Evolutionary conservation across 1,284 basidiomycete species (phyloP).

Genomic region (Schizophyllum commune): DNA sequence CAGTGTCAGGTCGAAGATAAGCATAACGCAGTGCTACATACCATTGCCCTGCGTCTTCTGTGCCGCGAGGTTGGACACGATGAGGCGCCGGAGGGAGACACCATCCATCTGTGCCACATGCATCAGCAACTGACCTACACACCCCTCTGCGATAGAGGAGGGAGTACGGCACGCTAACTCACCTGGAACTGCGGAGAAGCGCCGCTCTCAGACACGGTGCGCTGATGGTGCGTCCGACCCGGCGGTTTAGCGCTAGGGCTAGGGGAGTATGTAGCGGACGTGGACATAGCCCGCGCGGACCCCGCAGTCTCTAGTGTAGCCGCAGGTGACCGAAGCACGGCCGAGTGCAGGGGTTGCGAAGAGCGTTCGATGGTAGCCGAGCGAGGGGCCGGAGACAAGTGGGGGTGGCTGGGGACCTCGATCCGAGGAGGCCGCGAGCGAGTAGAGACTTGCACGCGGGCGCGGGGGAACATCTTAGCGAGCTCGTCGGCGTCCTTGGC

Average conservation of each 20-base stretch:
- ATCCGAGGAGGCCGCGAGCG: constrained; percentile 18
- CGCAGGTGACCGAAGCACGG: neutral
- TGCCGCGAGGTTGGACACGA: constrained; percentile 22
- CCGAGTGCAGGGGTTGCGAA: neutral
- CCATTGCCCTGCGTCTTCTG: neutral
- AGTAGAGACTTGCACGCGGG: constrained; percentile 11
- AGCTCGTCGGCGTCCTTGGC: constrained; percentile 24
- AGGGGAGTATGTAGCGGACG: neutral
- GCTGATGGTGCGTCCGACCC: neutral
- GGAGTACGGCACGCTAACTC: constrained; percentile 6
- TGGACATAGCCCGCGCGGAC: neutral
- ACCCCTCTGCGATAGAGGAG: constrained; percentile 10
- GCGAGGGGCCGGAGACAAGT: constrained; percentile 4
- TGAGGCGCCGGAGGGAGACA: constrained; percentile 23
- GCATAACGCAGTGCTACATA: neutral
- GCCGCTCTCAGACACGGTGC: neutral
- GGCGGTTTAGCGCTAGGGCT: neutral
- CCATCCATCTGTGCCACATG: constrained; percentile 17
- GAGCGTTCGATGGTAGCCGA: neutral
- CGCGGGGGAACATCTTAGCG: constrained; percentile 13
- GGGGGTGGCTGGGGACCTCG: constrained; percentile 14
- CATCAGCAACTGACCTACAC: constrained; percentile 1
- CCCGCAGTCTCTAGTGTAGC: neutral
- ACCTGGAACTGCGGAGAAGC: neutral
- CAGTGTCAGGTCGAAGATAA: neutral